These are phyloP conservation scores for Dalechampia spathulata DNA, from an alignment of 441 rosid genomes.

Conservation along the genomic window DNA sequence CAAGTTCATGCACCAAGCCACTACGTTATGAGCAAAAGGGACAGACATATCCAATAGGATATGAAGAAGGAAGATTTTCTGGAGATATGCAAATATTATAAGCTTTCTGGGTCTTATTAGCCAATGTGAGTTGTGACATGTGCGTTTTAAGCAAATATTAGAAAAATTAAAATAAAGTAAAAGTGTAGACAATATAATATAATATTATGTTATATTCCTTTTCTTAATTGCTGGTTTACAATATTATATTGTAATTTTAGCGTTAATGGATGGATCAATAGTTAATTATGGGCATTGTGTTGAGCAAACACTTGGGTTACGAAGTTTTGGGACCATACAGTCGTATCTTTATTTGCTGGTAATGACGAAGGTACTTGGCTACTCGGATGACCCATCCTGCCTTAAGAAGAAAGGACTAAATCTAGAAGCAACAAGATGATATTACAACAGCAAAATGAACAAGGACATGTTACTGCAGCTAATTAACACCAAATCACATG, in stretches of 20 bases:
- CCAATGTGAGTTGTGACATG: constrained; percentile 7
- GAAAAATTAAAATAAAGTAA: not conserved
- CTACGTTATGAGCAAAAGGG: not conserved
- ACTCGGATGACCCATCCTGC: too few species aligned
- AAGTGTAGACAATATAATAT: too few species aligned
- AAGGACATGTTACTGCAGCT: too few species aligned
- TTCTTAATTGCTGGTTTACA: too few species aligned
- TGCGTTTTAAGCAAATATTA: not conserved
- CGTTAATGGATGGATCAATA: not conserved
- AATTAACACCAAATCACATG: too few species aligned
- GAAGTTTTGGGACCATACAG: not conserved
- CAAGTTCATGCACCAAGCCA: constrained; percentile 16
- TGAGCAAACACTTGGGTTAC: not conserved
- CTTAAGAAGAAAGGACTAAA: too few species aligned
- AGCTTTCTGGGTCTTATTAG: not conserved
- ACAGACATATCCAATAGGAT: not conserved
- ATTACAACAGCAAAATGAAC: too few species aligned
- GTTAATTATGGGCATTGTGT: not conserved
- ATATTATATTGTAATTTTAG: not conserved
- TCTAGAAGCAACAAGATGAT: too few species aligned
- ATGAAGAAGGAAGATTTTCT: not conserved
- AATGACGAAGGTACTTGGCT: too few species aligned
- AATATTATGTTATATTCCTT: too few species aligned
- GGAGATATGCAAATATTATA: not conserved
- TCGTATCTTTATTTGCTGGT: too few species aligned